Evolutionary conservation across 2,329 filamentous ascomycete species (phyloP), one percentile per base, ranked within the genome.

Genomic region (Pseudocercospora ulei): DNA sequence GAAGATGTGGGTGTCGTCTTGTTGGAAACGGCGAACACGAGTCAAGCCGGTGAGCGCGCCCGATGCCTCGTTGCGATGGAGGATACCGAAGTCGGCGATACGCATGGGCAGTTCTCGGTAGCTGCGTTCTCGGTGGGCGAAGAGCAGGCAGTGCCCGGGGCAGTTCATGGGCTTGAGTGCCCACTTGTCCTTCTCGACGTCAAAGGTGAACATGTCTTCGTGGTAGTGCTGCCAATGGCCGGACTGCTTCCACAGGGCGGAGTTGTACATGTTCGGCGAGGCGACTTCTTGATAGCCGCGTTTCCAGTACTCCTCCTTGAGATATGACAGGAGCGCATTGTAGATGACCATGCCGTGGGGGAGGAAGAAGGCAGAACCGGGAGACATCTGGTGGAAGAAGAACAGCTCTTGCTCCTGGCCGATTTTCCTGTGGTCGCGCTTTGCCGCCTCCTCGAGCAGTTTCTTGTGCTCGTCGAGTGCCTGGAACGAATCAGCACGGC

Each of bases 81-180:
- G 71, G 16, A 93, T 83, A 62, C 88, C 88, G 62, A 96, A 96
- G 61, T 98, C 90, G 35, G 90, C 88, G 65, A 94, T 82, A 56
- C 90, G 75, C 65, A 92, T 80, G 17, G 90, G 90, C 42, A 98
- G 69, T 54, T 96, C 86, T 55, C 82, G 73, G 64, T 96, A 94
- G 63, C 81, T 90, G 55, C 84, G 75, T 57, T 84, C 82, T 38
- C 82, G 75, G 62, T 88, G 80, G 34, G 73, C 76, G 62, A 94
- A 94, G 56, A 95, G 80, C 50, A 90, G 67, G 63, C 83, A 92
- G 65, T 96, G 88, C 17, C 86, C 86, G 3, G 90, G 90, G 65
- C 90, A 98, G 68, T 96, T 96, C 90, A 96, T 96, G 17, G 88
- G 88, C 68, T 96, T 96, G 35, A 96, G 67, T 9, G 78, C 86